Evolutionary conservation across 768 basidiomycete species (phyloP).

Genomic region (Leccinum disarticulatum): DNA sequence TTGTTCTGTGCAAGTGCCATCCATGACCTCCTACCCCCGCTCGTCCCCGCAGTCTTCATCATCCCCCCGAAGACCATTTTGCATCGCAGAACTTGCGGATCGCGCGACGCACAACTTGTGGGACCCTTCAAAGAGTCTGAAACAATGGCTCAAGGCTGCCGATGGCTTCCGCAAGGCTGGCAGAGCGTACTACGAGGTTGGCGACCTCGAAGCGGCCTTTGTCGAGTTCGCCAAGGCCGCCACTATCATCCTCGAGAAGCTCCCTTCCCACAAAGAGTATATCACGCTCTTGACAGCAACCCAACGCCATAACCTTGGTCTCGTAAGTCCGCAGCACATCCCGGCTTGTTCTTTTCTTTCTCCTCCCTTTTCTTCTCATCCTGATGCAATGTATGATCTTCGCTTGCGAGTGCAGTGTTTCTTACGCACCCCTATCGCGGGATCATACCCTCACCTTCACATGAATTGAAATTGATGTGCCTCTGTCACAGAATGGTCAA

Average conservation of each 20-base stretch:
- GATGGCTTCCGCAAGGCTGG: conserved; percentile 61
- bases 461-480: conserved; percentile 15
- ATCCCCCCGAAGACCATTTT: conserved; percentile 45
- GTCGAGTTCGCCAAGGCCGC: conserved; percentile 71
- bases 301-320: conserved; percentile 65
- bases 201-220: conserved; percentile 71
- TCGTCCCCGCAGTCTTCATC: conserved; percentile 16
- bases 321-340: conserved; percentile 52
- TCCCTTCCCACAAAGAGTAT: conserved; percentile 75
- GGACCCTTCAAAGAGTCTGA: conserved; percentile 60
- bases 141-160: conserved; percentile 64
- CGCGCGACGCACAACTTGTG: conserved; percentile 54
- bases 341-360: neutral
- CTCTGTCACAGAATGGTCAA: conserved; percentile 61
- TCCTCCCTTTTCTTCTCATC: neutral
- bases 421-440: neutral
- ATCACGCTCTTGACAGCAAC: conserved; percentile 48
- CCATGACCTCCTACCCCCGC: conserved; percentile 24
- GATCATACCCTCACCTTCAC: conserved; percentile 1
- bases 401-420: neutral
- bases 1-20: conserved; percentile 7
- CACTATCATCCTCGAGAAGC: conserved; percentile 73
- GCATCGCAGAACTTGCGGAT: conserved; percentile 68
- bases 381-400: conserved; percentile 2
- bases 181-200: conserved; percentile 43